Conservation (phyloP, 2,329 filamentous ascomycete species). For the Aureobasidium sp. region DNA sequence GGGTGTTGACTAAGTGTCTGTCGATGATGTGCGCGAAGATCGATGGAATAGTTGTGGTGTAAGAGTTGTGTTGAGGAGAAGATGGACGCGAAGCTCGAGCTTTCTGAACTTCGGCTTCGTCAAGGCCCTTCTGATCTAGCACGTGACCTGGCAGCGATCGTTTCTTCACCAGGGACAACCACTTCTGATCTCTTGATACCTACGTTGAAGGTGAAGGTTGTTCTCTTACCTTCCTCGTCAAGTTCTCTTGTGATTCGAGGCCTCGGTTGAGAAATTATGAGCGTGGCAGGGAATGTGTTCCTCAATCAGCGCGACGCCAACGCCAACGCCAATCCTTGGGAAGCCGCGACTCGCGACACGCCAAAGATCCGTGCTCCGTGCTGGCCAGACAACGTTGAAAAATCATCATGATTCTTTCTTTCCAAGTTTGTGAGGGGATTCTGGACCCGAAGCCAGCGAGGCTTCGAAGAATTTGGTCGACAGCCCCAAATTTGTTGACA, state of each 20-base stretch:
- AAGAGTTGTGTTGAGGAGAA: conserved; percentile 12
- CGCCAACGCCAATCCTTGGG: background rate
- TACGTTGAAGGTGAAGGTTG: background rate
- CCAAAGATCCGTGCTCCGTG: conserved; percentile 4
- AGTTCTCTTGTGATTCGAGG: background rate
- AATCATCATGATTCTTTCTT: background rate
- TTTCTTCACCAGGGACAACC: background rate
- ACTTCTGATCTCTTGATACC: background rate
- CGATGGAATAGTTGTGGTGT: conserved; percentile 13
- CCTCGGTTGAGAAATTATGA: background rate
- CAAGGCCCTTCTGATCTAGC: background rate
- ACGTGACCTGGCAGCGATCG: conserved; percentile 9
- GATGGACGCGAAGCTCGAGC: conserved; percentile 12
- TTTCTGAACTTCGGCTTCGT: conserved; percentile 9
- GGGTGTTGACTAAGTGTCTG: background rate
- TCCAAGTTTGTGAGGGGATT: background rate
- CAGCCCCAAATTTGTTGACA: background rate
- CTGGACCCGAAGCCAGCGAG: background rate
- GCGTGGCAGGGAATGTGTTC: background rate
- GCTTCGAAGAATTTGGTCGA: background rate
- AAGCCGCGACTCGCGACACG: conserved; percentile 11
- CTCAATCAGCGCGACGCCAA: background rate
- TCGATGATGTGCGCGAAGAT: background rate
- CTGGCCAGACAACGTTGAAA: background rate
- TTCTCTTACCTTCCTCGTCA: conserved; percentile 1